phyloP scores from a whole-genome alignment of 1,284 basidiomycete genomes.

The Phenoliferia sp. region DNA sequence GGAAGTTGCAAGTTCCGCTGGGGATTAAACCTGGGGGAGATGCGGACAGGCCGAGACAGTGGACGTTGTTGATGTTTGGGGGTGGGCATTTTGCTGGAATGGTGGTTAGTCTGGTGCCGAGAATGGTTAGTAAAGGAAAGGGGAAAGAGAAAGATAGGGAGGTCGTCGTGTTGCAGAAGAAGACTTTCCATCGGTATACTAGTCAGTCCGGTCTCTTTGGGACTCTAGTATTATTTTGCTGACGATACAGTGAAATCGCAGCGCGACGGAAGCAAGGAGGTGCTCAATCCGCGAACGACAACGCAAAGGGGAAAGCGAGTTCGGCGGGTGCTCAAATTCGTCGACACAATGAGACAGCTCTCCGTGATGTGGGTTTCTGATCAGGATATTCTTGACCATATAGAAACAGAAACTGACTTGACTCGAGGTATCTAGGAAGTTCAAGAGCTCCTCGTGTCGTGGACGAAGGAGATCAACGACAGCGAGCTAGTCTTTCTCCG shows the following conservation, averaged over 20 bases:
- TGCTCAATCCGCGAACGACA: conserved; percentile 86
- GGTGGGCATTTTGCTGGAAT: conserved; percentile 97
- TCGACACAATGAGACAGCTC: conserved; percentile 88
- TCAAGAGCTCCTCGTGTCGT: conserved; percentile 68
- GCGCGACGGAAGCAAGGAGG: conserved; percentile 97
- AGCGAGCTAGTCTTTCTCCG: conserved; percentile 87
- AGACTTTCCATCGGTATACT: conserved; percentile 98
- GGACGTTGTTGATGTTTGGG: conserved; percentile 93
- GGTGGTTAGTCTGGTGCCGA: conserved; percentile 58
- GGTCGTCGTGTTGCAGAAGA: conserved; percentile 77
- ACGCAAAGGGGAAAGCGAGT: conserved; percentile 84
- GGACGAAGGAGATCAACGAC: conserved; percentile 72
- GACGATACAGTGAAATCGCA: conserved; percentile 39
- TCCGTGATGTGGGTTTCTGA: conserved; percentile 67
- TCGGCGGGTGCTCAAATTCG: conserved; percentile 92
- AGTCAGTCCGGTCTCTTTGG: conserved; percentile 52
- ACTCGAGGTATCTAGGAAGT: no score
- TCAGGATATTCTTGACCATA: no score
- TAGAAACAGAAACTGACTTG: neutral
- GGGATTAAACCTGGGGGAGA: conserved; percentile 38
- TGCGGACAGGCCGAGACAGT: conserved; percentile 62
- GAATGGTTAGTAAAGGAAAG: conserved; percentile 45
- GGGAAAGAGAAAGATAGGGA: conserved; percentile 56
- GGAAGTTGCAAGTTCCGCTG: conserved; percentile 56
- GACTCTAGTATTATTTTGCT: neutral